Base-by-base conservation (phyloP, 305 asterid species). In the Fraxinus baroniana region DNA sequence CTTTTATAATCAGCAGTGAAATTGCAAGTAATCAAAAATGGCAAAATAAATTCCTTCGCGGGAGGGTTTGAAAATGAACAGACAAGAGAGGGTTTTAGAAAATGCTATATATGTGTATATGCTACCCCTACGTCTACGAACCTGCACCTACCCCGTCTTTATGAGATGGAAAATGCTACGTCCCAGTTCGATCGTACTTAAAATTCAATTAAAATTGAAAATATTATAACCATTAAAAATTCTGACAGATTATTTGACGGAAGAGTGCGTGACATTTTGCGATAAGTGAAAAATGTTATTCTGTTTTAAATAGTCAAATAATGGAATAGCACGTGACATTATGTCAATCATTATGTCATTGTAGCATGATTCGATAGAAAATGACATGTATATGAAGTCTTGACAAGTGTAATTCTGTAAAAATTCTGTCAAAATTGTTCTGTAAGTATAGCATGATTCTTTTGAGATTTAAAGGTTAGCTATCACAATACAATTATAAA, bases 11-110 rank as follows among this genome's bases (percentile, higher is more conserved):
- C 37, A 62, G 82, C 39, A 79, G 73, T 8, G 41, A 62, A 83
- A 80, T 37, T 37, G 60, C 28, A 24, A 13, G 75, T 71, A 75
- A 83, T 77, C 83, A 49, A 60, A 41, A 77, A 77, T 74, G 57
- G 64, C 35, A 13, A 70, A 76, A 52, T 32, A 30, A 36, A 66
- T 20, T 62, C 75, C 84, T 86, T 83, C 86, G 86, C 88, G 92
- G 93, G 93, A 89, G 93, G 91, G 92, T 86, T 86, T 86, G 83
- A 86, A 86, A 80, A 80, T 30, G 52, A 80, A 66, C 76, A 62
- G 78, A 77, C 84, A 37, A 4, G 26, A 49, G 13, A 49, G 79
- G 79, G 83, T 72, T 80, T 80, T 72, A 71, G 33, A 49, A 15
- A 49, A 20, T n/a, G 44, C 37, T 76, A 76, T 24, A 46, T 30